A percentile compares a stretch with the other conserved stretches of the same genome.
phyloP scores from a whole-genome alignment of 495 filamentous ascomycete genomes.

The Trichoderma asperelloides region DNA sequence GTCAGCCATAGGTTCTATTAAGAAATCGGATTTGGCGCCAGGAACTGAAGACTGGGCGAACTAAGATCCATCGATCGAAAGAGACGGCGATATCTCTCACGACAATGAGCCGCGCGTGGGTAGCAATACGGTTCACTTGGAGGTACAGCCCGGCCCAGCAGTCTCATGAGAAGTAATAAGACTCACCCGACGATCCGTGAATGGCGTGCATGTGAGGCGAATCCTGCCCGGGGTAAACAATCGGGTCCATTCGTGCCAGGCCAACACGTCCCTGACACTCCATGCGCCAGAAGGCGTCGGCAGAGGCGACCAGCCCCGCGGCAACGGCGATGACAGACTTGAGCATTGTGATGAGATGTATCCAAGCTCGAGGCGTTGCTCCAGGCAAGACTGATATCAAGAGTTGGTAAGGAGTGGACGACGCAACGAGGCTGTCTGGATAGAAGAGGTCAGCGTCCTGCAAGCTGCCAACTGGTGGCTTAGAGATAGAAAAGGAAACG shows the following conservation, averaged over 20 bases:
- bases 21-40: neutral
- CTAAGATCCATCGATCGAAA: neutral
- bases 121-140: neutral
- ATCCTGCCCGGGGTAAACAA: constrained; percentile 48
- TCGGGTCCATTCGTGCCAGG: constrained; percentile 62
- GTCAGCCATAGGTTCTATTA: neutral
- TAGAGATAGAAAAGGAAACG: neutral
- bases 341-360: constrained; percentile 6
- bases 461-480: neutral
- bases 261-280: constrained; percentile 62
- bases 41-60: neutral
- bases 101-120: neutral
- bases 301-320: constrained; percentile 24
- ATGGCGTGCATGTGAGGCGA: constrained; percentile 67
- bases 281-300: constrained; percentile 80
- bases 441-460: neutral
- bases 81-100: neutral
- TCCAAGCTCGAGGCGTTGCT: constrained; percentile 4
- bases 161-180: neutral
- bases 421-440: constrained; percentile 10
- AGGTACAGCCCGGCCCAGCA: neutral
- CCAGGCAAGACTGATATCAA: constrained; percentile 5
- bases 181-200: constrained; percentile 55
- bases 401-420: constrained; percentile 9
- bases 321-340: constrained; percentile 7